A percentile compares a stretch with the other conserved stretches of the same genome.
Evolutionary conservation across 345 rosid species (phyloP).

Genomic region (Eucalyptus sideroxylon): DNA sequence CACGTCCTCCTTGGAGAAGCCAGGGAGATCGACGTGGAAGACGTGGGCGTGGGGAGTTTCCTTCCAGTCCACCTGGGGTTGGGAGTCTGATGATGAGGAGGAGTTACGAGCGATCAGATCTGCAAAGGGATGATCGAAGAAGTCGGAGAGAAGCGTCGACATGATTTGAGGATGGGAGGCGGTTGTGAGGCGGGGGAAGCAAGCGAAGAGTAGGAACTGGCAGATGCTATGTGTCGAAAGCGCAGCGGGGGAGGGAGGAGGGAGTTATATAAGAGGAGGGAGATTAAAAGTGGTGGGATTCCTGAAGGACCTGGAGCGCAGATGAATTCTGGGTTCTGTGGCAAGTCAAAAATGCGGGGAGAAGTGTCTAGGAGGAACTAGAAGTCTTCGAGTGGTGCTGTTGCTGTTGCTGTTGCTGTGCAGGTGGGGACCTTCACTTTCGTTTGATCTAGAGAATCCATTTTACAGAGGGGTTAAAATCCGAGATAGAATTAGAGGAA

Average conservation of each 20-base stretch:
- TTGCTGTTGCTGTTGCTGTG: neutral
- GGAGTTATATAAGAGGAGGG: neutral
- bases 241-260: neutral
- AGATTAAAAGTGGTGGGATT: neutral
- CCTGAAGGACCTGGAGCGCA: neutral
- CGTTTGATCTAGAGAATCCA: neutral
- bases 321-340: neutral
- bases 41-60: slow-evolving; percentile 21
- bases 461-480: neutral
- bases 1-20: slow-evolving; percentile 23
- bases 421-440: neutral
- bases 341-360: neutral
- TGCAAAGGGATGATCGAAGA: neutral
- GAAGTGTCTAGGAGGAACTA: neutral
- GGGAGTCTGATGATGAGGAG: neutral
- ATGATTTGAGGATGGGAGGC: neutral
- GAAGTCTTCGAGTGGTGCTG: neutral
- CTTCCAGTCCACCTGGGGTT: slow-evolving; percentile 23
- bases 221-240: neutral
- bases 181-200: neutral
- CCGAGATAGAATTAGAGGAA: neutral
- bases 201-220: neutral
- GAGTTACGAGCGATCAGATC: neutral
- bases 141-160: neutral
- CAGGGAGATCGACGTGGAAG: slow-evolving; percentile 24